A percentile compares a stretch with the other conserved stretches of the same genome.
Evolutionary conservation across 352 stramenopile genomes (phyloP).

Genomic region (Phytophthora brassicae): DNA sequence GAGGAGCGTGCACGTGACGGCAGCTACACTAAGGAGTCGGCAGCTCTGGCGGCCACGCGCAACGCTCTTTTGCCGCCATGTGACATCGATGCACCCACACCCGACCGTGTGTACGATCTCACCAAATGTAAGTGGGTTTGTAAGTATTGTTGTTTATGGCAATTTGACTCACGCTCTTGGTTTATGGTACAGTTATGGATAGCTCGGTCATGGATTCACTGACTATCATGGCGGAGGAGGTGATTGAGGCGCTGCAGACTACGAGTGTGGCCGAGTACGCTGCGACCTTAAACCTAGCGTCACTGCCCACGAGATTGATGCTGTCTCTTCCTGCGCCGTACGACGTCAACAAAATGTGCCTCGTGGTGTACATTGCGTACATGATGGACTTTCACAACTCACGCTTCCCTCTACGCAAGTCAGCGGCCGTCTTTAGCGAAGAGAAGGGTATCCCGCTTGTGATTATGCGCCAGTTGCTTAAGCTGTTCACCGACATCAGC

Average conservation of each 20-base stretch:
- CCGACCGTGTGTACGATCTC: slow-evolving; percentile 79
- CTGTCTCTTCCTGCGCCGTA: slow-evolving; percentile 68
- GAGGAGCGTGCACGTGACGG: slow-evolving; percentile 54
- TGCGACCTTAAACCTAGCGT: slow-evolving; percentile 41
- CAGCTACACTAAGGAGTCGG: slow-evolving; percentile 54
- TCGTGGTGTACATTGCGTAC: slow-evolving; percentile 77
- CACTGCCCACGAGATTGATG: slow-evolving; percentile 65
- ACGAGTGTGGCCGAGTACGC: slow-evolving; percentile 62
- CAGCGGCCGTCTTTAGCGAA: slow-evolving; percentile 65
- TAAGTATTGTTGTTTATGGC: neutral
- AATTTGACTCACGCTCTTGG: slow-evolving; percentile 2
- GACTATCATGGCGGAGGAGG: slow-evolving; percentile 72
- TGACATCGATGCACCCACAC: slow-evolving; percentile 73
- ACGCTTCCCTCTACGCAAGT: slow-evolving; percentile 69
- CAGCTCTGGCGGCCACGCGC: slow-evolving; percentile 54
- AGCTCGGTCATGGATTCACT: slow-evolving; percentile 71
- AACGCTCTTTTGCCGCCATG: slow-evolving; percentile 69
- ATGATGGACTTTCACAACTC: slow-evolving; percentile 65
- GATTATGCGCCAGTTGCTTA: slow-evolving; percentile 65
- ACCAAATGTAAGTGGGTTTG: slow-evolving; percentile 64
- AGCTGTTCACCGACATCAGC: slow-evolving; percentile 70
- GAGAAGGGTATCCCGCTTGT: slow-evolving; percentile 76
- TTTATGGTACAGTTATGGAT: slow-evolving; percentile 55
- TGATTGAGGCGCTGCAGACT: slow-evolving; percentile 60
- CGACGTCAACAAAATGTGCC: slow-evolving; percentile 66